Evolutionary conservation across 192 early-diverging fungal genomes (phyloP).

Genomic region (Coemansia sp.): DNA sequence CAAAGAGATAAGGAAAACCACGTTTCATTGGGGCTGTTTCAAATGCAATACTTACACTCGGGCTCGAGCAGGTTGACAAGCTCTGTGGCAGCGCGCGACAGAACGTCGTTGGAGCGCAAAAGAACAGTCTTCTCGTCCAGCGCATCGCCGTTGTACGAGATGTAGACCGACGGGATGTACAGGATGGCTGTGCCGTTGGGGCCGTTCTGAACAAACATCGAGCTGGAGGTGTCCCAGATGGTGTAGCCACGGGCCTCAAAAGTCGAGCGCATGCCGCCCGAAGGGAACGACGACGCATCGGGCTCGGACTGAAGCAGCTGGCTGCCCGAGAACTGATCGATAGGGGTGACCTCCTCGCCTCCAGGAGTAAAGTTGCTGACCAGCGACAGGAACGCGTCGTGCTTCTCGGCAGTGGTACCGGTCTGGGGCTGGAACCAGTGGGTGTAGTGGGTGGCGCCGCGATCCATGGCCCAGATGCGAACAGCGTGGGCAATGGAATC

Average conservation of each 20-base stretch:
- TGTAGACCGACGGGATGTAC: conserved; percentile 97
- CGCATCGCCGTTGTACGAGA: conserved; percentile 99
- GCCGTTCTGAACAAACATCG: conserved; percentile 93
- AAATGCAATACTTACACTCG: conserved; percentile 41
- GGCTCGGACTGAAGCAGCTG: conserved; percentile 98
- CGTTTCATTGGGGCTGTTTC: too few species aligned
- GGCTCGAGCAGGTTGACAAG: conserved; percentile 76
- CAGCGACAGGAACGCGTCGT: conserved; percentile 95
- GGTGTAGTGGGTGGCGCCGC: conserved; percentile 97
- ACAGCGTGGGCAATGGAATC: conserved; percentile 99
- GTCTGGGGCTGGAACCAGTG: conserved; percentile 99
- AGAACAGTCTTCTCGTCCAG: conserved; percentile 99
- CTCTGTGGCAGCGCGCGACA: conserved; percentile 79
- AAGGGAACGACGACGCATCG: conserved; percentile 99
- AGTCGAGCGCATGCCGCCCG: conserved; percentile 95
- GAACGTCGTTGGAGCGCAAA: conserved; percentile 83
- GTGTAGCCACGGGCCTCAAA: conserved; percentile 99
- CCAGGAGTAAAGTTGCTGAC: conserved; percentile 78
- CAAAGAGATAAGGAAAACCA: neutral
- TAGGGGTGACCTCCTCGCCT: conserved; percentile 80
- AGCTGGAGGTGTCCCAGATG: conserved; percentile 95
- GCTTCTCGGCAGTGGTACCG: conserved; percentile 98
- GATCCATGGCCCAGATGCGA: conserved; percentile 96
- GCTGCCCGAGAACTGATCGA: conserved; percentile 96
- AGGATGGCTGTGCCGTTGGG: conserved; percentile 91